Evolutionary conservation across 129 eudicot genomes (phyloP), one percentile per base, ranked within the genome.

Genomic region (Centaurea solstitialis): DNA sequence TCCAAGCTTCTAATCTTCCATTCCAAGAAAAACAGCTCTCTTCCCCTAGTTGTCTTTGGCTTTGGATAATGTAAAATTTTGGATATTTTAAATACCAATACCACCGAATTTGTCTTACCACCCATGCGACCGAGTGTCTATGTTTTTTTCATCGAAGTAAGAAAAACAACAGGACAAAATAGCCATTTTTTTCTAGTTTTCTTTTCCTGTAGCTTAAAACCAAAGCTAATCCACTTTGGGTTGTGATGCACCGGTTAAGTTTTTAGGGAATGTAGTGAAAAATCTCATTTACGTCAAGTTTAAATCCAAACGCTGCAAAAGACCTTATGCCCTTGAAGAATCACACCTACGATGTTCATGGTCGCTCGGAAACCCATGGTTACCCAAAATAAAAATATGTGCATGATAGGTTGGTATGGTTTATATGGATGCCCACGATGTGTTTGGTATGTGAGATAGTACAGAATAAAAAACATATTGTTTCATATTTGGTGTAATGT

Each of bases 1-100:
- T 94, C 98, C 98, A 94, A 92, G 87, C 97, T 90, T 89, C 89
- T 83, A 88, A 92, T 94, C 92, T 87, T 82, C 82, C 76, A 84
- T 90, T 92, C 92, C 99, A 80, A 89, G 94, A 82, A 90, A 89
- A 90, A 87, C 92, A 90, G 84, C 92, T 83, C 93, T 80, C 90
- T 65, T 90, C 83, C 90, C 97, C 92, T 89, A 86, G 88, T 84
- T 90, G 91, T 88, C 85, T 82, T 82, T 82, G 68, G 83, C 86
- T 76, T 74, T 59, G 85, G 85, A 71, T 85, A 45, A 83, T 75
- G 81, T 72, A 69, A 72, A 38, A 11, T 78, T 81, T 77, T 83
- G 82, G 86, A 83, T 50, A 4, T 75, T 75, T 75, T 78, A 74
- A 73, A 53, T 9, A 73, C 59, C 59, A 66, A 74, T 78, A 68